Evolutionary conservation across 163 green algal species (phyloP), one percentile per base, ranked within the genome.

Genomic region (Scenedesmus sp.): DNA sequence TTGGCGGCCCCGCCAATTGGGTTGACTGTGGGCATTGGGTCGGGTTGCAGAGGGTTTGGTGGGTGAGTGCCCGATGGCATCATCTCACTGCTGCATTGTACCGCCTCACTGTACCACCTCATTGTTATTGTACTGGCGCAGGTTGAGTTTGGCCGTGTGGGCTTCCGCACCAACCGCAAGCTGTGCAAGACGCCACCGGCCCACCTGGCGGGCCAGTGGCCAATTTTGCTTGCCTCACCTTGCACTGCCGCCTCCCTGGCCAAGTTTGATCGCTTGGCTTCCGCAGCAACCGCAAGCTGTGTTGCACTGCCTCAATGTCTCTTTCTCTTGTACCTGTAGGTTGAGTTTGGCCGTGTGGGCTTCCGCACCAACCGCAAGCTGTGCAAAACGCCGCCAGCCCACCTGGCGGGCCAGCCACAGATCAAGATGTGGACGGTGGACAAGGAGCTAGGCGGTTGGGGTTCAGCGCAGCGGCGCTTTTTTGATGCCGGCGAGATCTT

Each of bases 271-370:
- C 13, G 23, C 3, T 34, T 54, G 1, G 12, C 55, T 86, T 62
- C 9, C n/a, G 18, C 26, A 60, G 13, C 23, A 62, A 9, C 52
- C 52, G 67, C 18, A 26, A 5, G 23, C 54, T 74, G 20, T 16
- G 10, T 52, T 23, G 23, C 7, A 13, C 34, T 70, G 10, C 5
- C 20, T 74, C 6, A 34, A 20, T 81, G 57, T 16, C 59, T 60
- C 7, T 77, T 23, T 79, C 6, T 13, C 9, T 12, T 59, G 9
- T 18, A 34, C 8, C 54, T 52, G 93, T 96, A 98, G 94, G 82
- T 83, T 9, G 96, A 98, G 91, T 98, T 98, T 95, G 95, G 92
- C 9, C 93, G 91, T 64, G 95, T 96, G 55, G 97, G 97, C 81
- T 98, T 98, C 90, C 91, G 96, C 54, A 87, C 93, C 60, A 96